phyloP scores from a whole-genome alignment of 805 yeast species.

The Clavispora fructus region DNA sequence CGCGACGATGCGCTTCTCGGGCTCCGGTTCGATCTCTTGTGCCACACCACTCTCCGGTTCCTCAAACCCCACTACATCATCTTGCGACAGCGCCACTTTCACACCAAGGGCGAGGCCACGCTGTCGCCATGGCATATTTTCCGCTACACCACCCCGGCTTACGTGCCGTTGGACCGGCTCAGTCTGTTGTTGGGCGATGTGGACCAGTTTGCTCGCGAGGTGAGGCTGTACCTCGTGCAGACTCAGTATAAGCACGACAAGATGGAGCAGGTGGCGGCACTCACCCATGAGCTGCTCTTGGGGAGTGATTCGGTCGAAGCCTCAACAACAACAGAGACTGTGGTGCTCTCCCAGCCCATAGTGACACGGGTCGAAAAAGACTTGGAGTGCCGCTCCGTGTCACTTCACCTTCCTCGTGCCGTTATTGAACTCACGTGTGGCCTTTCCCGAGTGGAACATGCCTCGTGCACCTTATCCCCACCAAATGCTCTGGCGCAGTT shows the following conservation, averaged over 20 bases:
- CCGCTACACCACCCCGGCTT: slow-evolving; percentile 34
- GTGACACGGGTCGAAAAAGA: slow-evolving; percentile 16
- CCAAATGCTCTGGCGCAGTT: neutral
- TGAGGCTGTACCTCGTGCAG: slow-evolving; percentile 19
- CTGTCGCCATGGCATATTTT: slow-evolving; percentile 23
- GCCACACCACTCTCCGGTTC: slow-evolving; percentile 19
- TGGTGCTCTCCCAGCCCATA: no score
- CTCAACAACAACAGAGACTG: no score
- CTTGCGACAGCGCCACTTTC: slow-evolving; percentile 15
- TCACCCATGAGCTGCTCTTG: slow-evolving; percentile 4
- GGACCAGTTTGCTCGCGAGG: slow-evolving; percentile 20
- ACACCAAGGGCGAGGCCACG: neutral
- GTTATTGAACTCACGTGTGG: slow-evolving; percentile 21
- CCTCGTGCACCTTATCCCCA: slow-evolving; percentile 1
- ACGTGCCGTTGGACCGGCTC: slow-evolving; percentile 21
- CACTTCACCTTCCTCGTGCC: slow-evolving; percentile 2
- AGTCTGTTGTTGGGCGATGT: slow-evolving; percentile 10
- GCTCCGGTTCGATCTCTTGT: slow-evolving; percentile 44
- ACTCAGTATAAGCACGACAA: slow-evolving; percentile 30
- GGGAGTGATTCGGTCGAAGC: neutral
- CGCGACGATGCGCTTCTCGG: slow-evolving; percentile 35
- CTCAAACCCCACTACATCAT: slow-evolving; percentile 46
- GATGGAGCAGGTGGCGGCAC: slow-evolving; percentile 13
- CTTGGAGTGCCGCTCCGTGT: slow-evolving; percentile 21
- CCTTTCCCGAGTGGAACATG: slow-evolving; percentile 8